These are phyloP conservation scores for Nemania diffusa DNA, from an alignment of 2,329 filamentous ascomycete species.

Conservation along the genomic window DNA sequence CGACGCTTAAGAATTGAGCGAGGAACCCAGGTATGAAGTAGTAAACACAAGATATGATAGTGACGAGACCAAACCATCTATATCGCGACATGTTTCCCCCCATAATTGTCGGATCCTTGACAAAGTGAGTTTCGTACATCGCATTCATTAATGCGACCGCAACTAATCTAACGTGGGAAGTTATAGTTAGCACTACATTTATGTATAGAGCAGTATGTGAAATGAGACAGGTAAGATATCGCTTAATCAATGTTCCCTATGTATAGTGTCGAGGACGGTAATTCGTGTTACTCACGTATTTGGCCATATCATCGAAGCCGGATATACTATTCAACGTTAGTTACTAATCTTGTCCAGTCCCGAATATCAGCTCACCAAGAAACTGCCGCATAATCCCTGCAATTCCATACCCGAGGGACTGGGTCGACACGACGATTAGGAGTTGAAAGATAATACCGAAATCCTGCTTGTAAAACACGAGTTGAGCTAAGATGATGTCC, in stretches of 20 bases:
- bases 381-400: constrained; percentile 75
- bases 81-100: constrained; percentile 75
- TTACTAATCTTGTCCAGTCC: neutral
- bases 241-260: neutral
- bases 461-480: constrained; percentile 76
- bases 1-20: constrained; percentile 74
- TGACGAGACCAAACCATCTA: constrained; percentile 70
- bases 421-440: constrained; percentile 73
- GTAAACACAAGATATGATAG: constrained; percentile 68
- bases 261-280: neutral
- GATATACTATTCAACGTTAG: constrained; percentile 60
- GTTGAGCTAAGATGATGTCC: constrained; percentile 77
- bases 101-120: constrained; percentile 61
- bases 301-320: constrained; percentile 80
- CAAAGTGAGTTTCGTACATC: constrained; percentile 71
- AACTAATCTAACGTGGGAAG: constrained; percentile 62
- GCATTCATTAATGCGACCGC: constrained; percentile 75
- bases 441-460: constrained; percentile 75
- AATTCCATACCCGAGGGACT: constrained; percentile 75
- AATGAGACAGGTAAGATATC: neutral
- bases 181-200: constrained; percentile 10
- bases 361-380: constrained; percentile 56
- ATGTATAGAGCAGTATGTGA: neutral
- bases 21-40: constrained; percentile 77
- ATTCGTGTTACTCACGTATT: constrained; percentile 39